These are phyloP conservation scores for Penicillium concentricum DNA, from an alignment of 2,329 filamentous ascomycete genomes.

Conservation along the genomic window DNA sequence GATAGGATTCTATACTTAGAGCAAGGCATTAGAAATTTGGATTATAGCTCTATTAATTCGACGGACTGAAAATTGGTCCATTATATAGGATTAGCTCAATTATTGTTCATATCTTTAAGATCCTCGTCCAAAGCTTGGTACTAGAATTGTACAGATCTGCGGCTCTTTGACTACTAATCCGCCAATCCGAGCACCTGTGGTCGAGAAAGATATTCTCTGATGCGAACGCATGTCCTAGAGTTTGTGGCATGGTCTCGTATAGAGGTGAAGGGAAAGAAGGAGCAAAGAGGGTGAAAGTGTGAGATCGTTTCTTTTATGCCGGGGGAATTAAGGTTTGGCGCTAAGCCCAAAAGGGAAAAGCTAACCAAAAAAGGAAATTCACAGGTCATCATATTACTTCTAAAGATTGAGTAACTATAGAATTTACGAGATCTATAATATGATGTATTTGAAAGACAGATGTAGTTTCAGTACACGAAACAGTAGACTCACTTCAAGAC, in stretches of 20 bases:
- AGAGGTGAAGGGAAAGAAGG: too few relatives aligned
- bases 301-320: too few relatives aligned
- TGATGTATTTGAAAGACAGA: too few relatives aligned
- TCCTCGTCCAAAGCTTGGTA: conserved; percentile 20
- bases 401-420: too few relatives aligned
- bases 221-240: neutral
- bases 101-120: conserved; percentile 22
- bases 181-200: conserved; percentile 21
- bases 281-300: too few relatives aligned
- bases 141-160: conserved; percentile 21
- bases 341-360: too few relatives aligned
- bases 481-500: too few relatives aligned
- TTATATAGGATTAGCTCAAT: conserved; percentile 18
- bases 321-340: too few relatives aligned
- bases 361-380: too few relatives aligned
- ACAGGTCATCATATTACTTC: too few relatives aligned
- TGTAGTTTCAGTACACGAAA: too few relatives aligned
- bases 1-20: conserved; percentile 23
- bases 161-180: conserved; percentile 20
- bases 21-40: conserved; percentile 21
- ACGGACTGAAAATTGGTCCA: conserved; percentile 19
- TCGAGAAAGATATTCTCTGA: conserved; percentile 4
- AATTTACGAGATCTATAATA: too few relatives aligned
- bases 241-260: conserved; percentile 18
- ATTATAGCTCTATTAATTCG: conserved; percentile 21